Evolutionary conservation across 805 yeast genomes (phyloP), one percentile per base, ranked within the genome.

Genomic region (Lachancea nothofagi): DNA sequence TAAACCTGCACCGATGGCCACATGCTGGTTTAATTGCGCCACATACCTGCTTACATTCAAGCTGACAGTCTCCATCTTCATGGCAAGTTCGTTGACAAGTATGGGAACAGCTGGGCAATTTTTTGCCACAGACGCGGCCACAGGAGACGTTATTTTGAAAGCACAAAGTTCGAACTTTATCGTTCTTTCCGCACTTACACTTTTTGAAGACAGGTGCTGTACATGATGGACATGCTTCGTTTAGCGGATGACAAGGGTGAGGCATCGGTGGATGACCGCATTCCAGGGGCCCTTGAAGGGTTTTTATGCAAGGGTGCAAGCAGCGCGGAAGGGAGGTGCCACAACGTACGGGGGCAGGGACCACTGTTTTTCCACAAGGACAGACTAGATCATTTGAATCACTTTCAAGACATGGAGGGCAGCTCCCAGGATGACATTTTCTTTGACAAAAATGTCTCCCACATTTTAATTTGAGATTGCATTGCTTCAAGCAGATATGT

Each of bases 281-380:
- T 0, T 59, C 48, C 24, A 67, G 67, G 2, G 50, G 52, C 3
- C 51, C 51, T 21, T 46, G 41, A 1, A 62, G 58, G 1, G 65
- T 66, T 36, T 85, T 66, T 3, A 66, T 61, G 59, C 96, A 86
- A 45, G 75, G 87, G 44, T 74, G 71, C 18, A 66, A 68, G 62
- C 96, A 86, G 8, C 69, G 70, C 3, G 82, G 82, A 24, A 83
- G 55, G 32, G 61, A 67, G 0, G 85, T 75, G 10, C 95, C 95
- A 64, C 96, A 86, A 47, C 95, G 66, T 7, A 85, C 86, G 0
- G 96, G 96, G 0, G 95, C 95, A 15, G 70, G 72, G 5, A 86
- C 69, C 3, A 83, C 72, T 0, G 95, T 86, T 46, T 72, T 69
- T 2, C 95, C 95, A 66, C 96, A 86, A 35, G 80, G 72, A 54